Evolutionary conservation across 2,329 filamentous ascomycete genomes (phyloP).

Genomic region (Lasiodiplodia sp.): DNA sequence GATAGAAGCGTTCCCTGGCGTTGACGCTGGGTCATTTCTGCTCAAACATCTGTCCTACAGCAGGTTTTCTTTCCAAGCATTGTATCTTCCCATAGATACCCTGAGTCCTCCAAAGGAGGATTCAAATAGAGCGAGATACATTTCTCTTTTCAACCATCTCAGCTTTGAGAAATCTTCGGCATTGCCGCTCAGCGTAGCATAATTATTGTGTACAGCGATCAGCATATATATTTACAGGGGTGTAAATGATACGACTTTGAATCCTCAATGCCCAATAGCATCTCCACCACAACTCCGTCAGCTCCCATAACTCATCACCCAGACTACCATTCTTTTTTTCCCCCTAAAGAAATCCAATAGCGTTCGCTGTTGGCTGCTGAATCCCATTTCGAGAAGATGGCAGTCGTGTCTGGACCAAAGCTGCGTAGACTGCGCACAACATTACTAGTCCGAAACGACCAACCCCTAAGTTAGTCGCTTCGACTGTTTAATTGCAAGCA

Average conservation of each 20-base stretch:
- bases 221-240: background rate
- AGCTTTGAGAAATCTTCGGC: background rate
- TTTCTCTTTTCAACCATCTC: background rate
- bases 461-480: too few species aligned
- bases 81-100: conserved; percentile 19
- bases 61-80: background rate
- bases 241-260: background rate
- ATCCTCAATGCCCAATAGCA: background rate
- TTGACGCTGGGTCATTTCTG: background rate
- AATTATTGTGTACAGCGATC: background rate
- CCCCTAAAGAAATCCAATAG: too few species aligned
- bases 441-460: too few species aligned
- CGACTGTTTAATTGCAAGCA: too few species aligned
- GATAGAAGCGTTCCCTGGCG: background rate
- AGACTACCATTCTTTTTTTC: too few species aligned
- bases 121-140: background rate
- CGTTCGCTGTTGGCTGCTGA: too few species aligned
- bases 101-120: background rate
- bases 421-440: too few species aligned
- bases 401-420: too few species aligned
- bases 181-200: background rate
- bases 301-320: too few species aligned
- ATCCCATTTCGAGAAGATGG: too few species aligned
- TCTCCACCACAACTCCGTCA: too few species aligned
- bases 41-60: background rate